Evolutionary conservation across 2,329 filamentous ascomycete species (phyloP).

Genomic region (Aspergillus ruber): DNA sequence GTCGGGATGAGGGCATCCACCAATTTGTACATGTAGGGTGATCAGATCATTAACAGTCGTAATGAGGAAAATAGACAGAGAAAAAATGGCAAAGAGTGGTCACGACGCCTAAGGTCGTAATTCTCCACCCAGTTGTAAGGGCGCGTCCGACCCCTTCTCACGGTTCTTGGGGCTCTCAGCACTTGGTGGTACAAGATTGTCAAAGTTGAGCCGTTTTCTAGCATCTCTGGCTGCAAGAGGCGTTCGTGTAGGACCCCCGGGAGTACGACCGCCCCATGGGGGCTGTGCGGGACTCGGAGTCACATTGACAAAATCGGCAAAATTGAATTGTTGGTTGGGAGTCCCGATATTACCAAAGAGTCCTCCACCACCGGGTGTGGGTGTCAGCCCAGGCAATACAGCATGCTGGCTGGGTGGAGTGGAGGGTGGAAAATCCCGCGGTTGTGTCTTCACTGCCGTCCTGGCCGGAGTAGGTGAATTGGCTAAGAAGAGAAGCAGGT

Average conservation of each 20-base stretch:
- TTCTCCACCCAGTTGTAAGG: constrained; percentile 61
- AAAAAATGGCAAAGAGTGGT: constrained; percentile 6
- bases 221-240: constrained; percentile 62
- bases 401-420: constrained; percentile 66
- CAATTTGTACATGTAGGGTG: constrained; percentile 13
- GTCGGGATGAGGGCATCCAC: not conserved
- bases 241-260: constrained; percentile 54
- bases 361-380: constrained; percentile 61
- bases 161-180: constrained; percentile 37
- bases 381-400: constrained; percentile 45
- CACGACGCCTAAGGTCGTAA: constrained; percentile 42
- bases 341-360: constrained; percentile 69
- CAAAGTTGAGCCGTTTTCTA: constrained; percentile 75
- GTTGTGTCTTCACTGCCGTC: constrained; percentile 40
- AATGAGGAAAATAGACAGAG: constrained; percentile 15
- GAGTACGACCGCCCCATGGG: constrained; percentile 60
- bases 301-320: constrained; percentile 95
- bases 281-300: constrained; percentile 91
- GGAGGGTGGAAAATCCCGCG: constrained; percentile 56
- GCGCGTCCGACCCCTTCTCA: constrained; percentile 47
- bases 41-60: constrained; percentile 18
- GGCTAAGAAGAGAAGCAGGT: constrained; percentile 75
- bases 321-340: constrained; percentile 81
- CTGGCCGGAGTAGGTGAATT: constrained; percentile 84
- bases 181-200: constrained; percentile 58